These are phyloP conservation scores for Pyrus betulifolia DNA, from an alignment of 306 rosid genomes.

Conservation along the genomic window DNA sequence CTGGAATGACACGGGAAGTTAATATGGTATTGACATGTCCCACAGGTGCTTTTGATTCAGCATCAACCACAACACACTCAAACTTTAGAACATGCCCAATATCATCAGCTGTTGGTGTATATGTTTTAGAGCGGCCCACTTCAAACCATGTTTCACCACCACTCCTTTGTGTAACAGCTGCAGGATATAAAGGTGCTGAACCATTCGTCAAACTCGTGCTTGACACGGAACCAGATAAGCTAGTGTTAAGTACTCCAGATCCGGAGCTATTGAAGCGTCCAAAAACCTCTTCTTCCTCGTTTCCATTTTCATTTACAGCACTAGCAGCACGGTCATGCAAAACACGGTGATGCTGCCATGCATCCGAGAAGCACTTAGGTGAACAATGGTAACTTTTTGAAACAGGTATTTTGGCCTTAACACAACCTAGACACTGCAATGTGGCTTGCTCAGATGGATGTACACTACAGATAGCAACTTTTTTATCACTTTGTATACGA, in stretches of 20 bases:
- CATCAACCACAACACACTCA: constrained; percentile 82
- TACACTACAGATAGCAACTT: constrained; percentile 79
- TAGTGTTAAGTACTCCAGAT: constrained; percentile 43
- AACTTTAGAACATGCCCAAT: constrained; percentile 87
- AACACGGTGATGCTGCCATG: constrained; percentile 97
- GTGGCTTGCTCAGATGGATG: constrained; percentile 97
- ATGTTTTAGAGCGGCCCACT: constrained; percentile 71
- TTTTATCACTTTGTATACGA: constrained; percentile 84
- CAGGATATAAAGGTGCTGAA: constrained; percentile 66
- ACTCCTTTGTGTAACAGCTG: constrained; percentile 64
- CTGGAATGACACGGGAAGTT: constrained; percentile 91
- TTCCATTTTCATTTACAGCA: constrained; percentile 86
- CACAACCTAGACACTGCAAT: constrained; percentile 83
- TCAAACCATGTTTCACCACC: constrained; percentile 95
- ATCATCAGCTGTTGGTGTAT: constrained; percentile 86
- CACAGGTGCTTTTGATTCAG: constrained; percentile 57
- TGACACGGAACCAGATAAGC: constrained; percentile 59
- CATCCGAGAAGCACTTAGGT: constrained; percentile 85
- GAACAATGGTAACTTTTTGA: constrained; percentile 92
- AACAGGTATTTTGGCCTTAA: constrained; percentile 71
- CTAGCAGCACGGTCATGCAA: constrained; percentile 94
- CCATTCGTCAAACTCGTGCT: constrained; percentile 70
- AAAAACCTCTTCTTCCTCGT: constrained; percentile 74
- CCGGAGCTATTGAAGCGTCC: constrained; percentile 67
- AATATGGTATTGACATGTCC: constrained; percentile 60